These are phyloP conservation scores for Hymenotorrendiella dingleyae DNA, from an alignment of 2,329 filamentous ascomycete species.

Conservation along the genomic window DNA sequence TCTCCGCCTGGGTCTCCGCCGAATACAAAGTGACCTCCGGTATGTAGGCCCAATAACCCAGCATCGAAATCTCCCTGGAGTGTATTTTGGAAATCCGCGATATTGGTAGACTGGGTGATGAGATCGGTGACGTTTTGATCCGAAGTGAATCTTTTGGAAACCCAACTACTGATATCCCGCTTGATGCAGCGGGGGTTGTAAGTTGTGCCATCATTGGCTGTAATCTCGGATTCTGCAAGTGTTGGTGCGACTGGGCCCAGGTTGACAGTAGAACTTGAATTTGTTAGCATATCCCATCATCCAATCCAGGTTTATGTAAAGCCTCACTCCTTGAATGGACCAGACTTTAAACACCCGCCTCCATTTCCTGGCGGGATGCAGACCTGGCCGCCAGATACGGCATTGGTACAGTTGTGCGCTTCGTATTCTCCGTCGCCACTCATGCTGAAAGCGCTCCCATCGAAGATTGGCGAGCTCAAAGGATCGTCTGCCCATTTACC, in stretches of 20 bases:
- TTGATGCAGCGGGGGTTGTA: slow-evolving; percentile 40
- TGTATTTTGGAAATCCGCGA: slow-evolving; percentile 38
- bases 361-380: slow-evolving; percentile 43
- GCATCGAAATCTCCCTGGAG: slow-evolving; percentile 38
- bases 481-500: slow-evolving; percentile 40
- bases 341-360: slow-evolving; percentile 47
- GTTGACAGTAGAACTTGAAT: slow-evolving; percentile 31
- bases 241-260: slow-evolving; percentile 42
- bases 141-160: slow-evolving; percentile 34
- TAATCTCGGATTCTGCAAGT: slow-evolving; percentile 31
- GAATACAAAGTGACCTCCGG: slow-evolving; percentile 37
- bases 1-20: slow-evolving; percentile 43
- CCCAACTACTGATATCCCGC: slow-evolving; percentile 35
- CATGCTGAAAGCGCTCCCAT: slow-evolving; percentile 46
- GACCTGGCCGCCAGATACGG: slow-evolving; percentile 17
- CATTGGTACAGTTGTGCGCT: slow-evolving; percentile 26
- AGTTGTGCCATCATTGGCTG: slow-evolving; percentile 28
- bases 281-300: slow-evolving; percentile 10
- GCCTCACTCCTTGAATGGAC: slow-evolving; percentile 38
- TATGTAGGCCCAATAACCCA: slow-evolving; percentile 34
- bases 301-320: slow-evolving; percentile 2
- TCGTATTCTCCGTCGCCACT: slow-evolving; percentile 40
- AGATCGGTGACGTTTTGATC: slow-evolving; percentile 33
- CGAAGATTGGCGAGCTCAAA: slow-evolving; percentile 46
- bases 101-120: slow-evolving; percentile 33